phyloP scores from a whole-genome alignment of 768 basidiomycete species.

The Lyophyllum semitale region DNA sequence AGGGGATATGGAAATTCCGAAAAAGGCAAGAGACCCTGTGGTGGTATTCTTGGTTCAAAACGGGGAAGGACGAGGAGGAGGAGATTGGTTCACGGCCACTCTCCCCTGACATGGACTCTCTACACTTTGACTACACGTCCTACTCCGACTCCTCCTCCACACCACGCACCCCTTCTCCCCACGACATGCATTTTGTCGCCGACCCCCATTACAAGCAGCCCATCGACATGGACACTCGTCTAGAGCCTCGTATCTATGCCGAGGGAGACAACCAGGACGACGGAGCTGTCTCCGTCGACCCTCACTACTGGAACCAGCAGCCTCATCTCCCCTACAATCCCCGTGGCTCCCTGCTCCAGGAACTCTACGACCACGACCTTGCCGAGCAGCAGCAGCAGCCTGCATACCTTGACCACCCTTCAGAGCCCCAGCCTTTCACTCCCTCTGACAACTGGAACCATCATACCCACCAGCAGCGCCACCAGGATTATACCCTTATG shows the following conservation, averaged over 20 bases:
- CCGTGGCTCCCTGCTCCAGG: slow-evolving; percentile 62
- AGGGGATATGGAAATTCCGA: slow-evolving; percentile 8
- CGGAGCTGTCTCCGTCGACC: slow-evolving; percentile 42
- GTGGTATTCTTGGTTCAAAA: slow-evolving; percentile 10
- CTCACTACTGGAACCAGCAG: slow-evolving; percentile 38
- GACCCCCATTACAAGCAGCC: slow-evolving; percentile 27
- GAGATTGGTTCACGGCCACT: slow-evolving; percentile 1
- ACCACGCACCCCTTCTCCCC: slow-evolving; percentile 76
- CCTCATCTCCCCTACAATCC: slow-evolving; percentile 29
- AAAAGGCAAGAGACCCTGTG: slow-evolving; percentile 2
- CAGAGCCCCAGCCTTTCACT: slow-evolving; percentile 25
- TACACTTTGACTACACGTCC: slow-evolving; percentile 63
- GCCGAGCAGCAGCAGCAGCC: slow-evolving; percentile 40
- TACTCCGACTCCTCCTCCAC: slow-evolving; percentile 71
- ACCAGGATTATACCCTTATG: slow-evolving; percentile 47
- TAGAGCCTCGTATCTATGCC: slow-evolving; percentile 52
- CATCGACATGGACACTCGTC: slow-evolving; percentile 40
- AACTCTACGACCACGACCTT: slow-evolving; percentile 67
- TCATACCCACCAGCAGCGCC: slow-evolving; percentile 35
- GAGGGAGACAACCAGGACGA: slow-evolving; percentile 49
- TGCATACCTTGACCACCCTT: slow-evolving; percentile 36
- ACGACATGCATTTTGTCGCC: slow-evolving; percentile 33
- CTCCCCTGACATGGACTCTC: slow-evolving; percentile 39
- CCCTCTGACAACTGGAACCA: slow-evolving; percentile 24
- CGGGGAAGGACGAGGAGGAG: background rate